These are phyloP conservation scores for Russula sp. DNA, from an alignment of 768 basidiomycete genomes.

Conservation along the genomic window DNA sequence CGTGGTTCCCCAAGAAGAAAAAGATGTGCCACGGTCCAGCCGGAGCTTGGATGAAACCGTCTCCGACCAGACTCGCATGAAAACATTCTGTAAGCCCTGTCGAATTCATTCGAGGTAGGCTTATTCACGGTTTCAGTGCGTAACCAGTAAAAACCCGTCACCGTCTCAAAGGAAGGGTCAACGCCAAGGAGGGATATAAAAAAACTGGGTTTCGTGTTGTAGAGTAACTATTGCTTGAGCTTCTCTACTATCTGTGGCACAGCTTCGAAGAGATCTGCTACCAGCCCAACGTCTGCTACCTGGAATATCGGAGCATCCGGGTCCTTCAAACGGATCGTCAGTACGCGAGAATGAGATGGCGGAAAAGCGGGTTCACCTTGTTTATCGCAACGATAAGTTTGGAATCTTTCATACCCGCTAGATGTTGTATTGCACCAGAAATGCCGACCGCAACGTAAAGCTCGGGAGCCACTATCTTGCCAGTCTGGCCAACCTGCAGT, in stretches of 20 bases:
- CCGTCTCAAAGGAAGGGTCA: background rate
- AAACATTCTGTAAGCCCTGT: constrained; percentile 4
- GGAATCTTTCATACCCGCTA: constrained; percentile 99
- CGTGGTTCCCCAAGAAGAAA: constrained; percentile 1
- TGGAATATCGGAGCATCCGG: constrained; percentile 99
- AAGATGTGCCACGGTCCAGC: no score
- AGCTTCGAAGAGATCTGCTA: constrained; percentile 88
- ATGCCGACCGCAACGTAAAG: constrained; percentile 96
- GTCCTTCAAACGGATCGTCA: constrained; percentile 51
- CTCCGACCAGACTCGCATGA: background rate
- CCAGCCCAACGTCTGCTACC: constrained; percentile 92
- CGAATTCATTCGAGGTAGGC: background rate
- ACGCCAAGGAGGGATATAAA: background rate
- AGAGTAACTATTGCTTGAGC: constrained; percentile 48
- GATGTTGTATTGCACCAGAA: constrained; percentile 97
- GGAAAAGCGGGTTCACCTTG: constrained; percentile 56
- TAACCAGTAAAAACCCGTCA: background rate
- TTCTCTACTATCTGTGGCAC: constrained; percentile 91
- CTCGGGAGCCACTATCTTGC: constrained; percentile 96
- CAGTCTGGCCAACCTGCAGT: constrained; percentile 98
- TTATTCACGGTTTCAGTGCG: background rate
- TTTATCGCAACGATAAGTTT: constrained; percentile 98
- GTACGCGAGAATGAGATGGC: background rate
- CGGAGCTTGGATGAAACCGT: no score
- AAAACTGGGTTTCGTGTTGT: constrained; percentile 4